phyloP scores from a whole-genome alignment of 2,329 filamentous ascomycete genomes.

The Aspergillus novoparasiticus region DNA sequence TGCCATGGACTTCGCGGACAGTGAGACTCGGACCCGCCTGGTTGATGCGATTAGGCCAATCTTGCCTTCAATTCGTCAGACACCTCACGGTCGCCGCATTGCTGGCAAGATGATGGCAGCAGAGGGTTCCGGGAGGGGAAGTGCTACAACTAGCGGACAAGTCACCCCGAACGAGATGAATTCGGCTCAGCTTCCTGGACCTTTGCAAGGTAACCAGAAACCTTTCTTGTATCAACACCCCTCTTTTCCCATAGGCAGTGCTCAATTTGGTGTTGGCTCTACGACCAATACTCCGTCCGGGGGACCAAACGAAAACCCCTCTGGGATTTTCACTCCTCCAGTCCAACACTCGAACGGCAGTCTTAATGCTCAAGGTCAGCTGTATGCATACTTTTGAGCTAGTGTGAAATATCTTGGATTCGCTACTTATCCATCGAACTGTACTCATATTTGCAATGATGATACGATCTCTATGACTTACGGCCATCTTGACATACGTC shows the following conservation, averaged over 20 bases:
- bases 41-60: conserved; percentile 85
- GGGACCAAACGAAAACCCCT: conserved; percentile 29
- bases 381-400: conserved; percentile 38
- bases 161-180: conserved; percentile 44
- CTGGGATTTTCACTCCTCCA: conserved; percentile 33
- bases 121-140: conserved; percentile 48
- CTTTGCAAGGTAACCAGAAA: conserved; percentile 31
- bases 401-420: conserved; percentile 18
- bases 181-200: conserved; percentile 38
- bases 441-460: conserved; percentile 44
- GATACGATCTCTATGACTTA: conserved; percentile 39
- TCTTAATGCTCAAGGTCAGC: conserved; percentile 30
- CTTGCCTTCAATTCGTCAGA: conserved; percentile 80
- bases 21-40: conserved; percentile 70
- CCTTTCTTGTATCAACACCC: conserved; percentile 34
- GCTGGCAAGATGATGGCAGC: conserved; percentile 76
- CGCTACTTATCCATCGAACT: conserved; percentile 29
- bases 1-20: conserved; percentile 81
- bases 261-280: conserved; percentile 29
- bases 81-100: conserved; percentile 92
- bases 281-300: conserved; percentile 30
- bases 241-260: conserved; percentile 27
- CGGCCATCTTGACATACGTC: conserved; percentile 28
- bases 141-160: conserved; percentile 41
- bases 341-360: conserved; percentile 31